Evolutionary conservation across 225 moss, liverwort and hornwort genomes (phyloP), one percentile per base, ranked within the genome.

Genomic region (Ulota crispa): DNA sequence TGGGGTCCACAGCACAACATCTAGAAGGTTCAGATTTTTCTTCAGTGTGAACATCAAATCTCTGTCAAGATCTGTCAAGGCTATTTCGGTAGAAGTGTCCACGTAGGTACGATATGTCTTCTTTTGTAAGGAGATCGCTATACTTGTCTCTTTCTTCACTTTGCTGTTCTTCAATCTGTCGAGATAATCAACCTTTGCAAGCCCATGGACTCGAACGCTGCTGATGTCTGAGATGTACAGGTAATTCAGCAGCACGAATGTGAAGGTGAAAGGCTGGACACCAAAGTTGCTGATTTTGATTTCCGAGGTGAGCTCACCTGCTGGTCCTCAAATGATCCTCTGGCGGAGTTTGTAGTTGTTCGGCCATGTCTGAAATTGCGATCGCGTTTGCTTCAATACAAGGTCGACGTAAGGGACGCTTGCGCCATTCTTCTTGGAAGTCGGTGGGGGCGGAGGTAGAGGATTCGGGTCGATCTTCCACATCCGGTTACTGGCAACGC

Each of bases 1-100:
- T 56, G 96, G 94, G 84, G 93, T 96, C 96, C 96, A 96, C 68
- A 96, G 92, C 43, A 96, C 96, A 8, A 87, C 93, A 85, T 96
- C 93, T 55, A 93, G 94, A 68, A 96, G 91, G 36, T 89, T 92
- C 34, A 91, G 8, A 56, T 56, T 94, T 76, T 94, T 96, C 84
- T 87, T 88, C 73, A 96, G 67, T 36, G 93, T 89, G 20, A 90
- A 91, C 0, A 91, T 96, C 60, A 93, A 81, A 68, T 96, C 93
- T 83, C 87, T 94, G 87, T 92, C 86, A 72, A 93, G 92, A 80
- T 96, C 94, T 47, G 93, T 88, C 57, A 96, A 88, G 34, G 91
- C 93, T 77, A 96, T 93, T 88, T 94, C 92, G 18, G 89, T 86
- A 20, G 93, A 94, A 28, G 96, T 94, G 36, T 87, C 86, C 72